A percentile compares a stretch with the other conserved stretches of the same genome.
Conservation (phyloP, 768 basidiomycete species). For the Ramaria rubella region DNA sequence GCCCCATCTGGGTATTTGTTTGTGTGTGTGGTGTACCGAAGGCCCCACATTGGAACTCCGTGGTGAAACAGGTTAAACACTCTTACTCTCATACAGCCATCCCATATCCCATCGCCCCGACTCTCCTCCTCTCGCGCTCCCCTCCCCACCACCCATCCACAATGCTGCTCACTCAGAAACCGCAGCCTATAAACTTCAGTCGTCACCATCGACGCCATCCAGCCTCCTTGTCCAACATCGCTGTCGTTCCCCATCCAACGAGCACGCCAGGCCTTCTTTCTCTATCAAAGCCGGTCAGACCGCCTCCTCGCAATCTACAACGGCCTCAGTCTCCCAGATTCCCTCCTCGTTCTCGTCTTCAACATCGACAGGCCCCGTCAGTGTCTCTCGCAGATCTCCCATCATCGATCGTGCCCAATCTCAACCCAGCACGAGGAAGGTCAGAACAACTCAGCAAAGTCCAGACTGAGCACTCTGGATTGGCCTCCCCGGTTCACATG, state of each 20-base stretch:
- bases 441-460: neutral
- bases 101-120: neutral
- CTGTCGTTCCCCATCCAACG: constrained; percentile 5
- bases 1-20: neutral
- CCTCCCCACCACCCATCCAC: neutral
- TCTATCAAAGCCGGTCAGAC: constrained; percentile 5
- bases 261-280: constrained; percentile 1
- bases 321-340: constrained; percentile 6
- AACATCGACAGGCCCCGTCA: neutral
- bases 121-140: neutral
- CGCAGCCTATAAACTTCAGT: constrained; percentile 3
- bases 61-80: neutral
- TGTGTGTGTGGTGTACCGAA: neutral
- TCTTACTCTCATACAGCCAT: neutral
- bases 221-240: constrained; percentile 2
- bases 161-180: constrained; percentile 11
- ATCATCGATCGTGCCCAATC: neutral
- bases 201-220: constrained; percentile 5
- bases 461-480: neutral
- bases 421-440: neutral
- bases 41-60: neutral
- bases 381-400: neutral
- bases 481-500: neutral
- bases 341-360: constrained; percentile 2
- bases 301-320: neutral